phyloP scores from a whole-genome alignment of 1,139 yeast genomes.

The Dujonia santamariae region DNA sequence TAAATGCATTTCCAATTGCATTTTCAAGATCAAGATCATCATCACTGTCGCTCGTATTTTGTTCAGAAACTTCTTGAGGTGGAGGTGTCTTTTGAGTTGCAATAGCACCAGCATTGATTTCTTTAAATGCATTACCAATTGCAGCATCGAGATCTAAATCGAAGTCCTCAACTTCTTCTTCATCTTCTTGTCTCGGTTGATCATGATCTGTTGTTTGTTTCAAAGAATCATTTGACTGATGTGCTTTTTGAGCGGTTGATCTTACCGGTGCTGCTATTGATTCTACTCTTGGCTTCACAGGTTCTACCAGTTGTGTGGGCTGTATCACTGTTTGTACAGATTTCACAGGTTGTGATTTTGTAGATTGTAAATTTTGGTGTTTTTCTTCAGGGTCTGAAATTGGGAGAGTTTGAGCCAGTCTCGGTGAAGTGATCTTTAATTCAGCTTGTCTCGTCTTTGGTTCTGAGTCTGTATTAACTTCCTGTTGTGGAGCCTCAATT shows the following conservation, averaged over 20 bases:
- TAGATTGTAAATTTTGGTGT: background rate
- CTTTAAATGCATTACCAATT: slow-evolving; percentile 17
- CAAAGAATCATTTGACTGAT: too few relatives aligned
- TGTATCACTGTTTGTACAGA: background rate
- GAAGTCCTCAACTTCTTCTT: background rate
- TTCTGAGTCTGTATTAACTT: slow-evolving; percentile 6
- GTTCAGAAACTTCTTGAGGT: too few relatives aligned
- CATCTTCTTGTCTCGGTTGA: too few relatives aligned
- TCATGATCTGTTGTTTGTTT: too few relatives aligned
- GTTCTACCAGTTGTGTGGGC: background rate
- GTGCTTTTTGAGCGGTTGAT: too few relatives aligned
- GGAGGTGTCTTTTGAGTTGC: too few relatives aligned
- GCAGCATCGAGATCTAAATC: slow-evolving; percentile 15
- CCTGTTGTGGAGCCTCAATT: slow-evolving; percentile 6
- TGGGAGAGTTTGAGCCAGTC: too few relatives aligned
- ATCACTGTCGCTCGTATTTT: too few relatives aligned
- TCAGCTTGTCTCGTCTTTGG: too few relatives aligned
- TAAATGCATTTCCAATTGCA: slow-evolving; percentile 19
- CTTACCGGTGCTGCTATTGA: too few relatives aligned
- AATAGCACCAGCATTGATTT: slow-evolving; percentile 7
- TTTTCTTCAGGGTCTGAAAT: background rate
- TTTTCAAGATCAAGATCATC: slow-evolving; percentile 13
- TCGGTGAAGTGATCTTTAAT: too few relatives aligned
- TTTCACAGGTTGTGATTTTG: background rate
- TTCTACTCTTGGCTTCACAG: too few relatives aligned